Base-by-base conservation (phyloP, 169 alveolate species). In the Eimeria falciformis region DNA sequence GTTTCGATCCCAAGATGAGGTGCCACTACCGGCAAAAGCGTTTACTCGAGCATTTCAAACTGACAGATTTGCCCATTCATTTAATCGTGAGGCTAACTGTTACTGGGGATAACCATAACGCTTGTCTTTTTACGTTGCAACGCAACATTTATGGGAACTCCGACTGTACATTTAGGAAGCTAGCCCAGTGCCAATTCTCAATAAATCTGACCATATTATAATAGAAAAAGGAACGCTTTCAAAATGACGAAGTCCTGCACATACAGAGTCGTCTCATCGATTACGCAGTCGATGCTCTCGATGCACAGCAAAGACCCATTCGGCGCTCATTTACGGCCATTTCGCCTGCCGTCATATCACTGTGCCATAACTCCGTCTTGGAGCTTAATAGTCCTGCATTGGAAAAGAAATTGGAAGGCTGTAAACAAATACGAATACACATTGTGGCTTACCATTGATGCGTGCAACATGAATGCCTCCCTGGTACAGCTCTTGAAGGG, bases 401-500 rank as follows among this genome's bases (percentile, higher is more conserved):
- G 56, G 47, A n/a, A 0, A 47, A 21, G 45, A 29, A 27, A 53
- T 73, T 18, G 46, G 12, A 27, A 1, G 55, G 18, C 11, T 55
- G 18, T 79, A 3, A 29, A 46, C 18, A 29, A 53, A 21, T 25
- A 1, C 12, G 7, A 79, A 7, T 47, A 17, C 17, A 4, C 5
- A 18, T 2, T 23, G 50, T 65, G 37, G 25, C 85, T 43, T 65
- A 91, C 94, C 94, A 47, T 91, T 91, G 37, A 91, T 66, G 46
- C 94, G 84, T 37, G 91, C 91, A 11, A 83, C 82, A 27, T 91
- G 94, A 45, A 91, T 82, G 25, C 89, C 94, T 23, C 94, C 91
- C 69, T 91, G 91, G 81, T 91, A 91, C 43, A 91, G 81, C 69
- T 91, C 94, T 79, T 69, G 86, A n/a, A 91, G 94, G 7, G 94